phyloP scores from a whole-genome alignment of 2,329 filamentous ascomycete species.

The Fusarium nodosum region DNA sequence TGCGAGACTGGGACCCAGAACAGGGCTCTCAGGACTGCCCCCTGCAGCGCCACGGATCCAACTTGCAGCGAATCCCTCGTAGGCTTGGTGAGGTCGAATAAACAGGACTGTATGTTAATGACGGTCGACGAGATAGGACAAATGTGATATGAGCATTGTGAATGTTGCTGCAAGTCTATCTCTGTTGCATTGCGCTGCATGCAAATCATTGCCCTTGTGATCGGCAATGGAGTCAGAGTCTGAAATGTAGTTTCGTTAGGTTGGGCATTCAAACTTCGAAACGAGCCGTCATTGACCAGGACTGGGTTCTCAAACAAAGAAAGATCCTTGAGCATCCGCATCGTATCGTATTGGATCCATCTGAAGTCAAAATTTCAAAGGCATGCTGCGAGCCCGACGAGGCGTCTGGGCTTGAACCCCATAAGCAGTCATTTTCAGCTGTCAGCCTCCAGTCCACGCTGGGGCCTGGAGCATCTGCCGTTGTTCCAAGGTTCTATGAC shows the following conservation, averaged over 20 bases:
- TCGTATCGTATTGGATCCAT: constrained; percentile 8
- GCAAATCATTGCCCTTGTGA: constrained; percentile 36
- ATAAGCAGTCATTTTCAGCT: constrained; percentile 28
- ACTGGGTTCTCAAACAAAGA: constrained; percentile 30
- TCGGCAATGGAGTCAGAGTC: constrained; percentile 31
- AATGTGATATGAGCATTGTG: constrained; percentile 10
- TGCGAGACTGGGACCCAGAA: constrained; percentile 36
- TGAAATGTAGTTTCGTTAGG: constrained; percentile 18
- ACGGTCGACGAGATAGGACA: constrained; percentile 5
- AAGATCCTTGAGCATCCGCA: constrained; percentile 18
- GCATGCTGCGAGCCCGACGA: constrained; percentile 40
- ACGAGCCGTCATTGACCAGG: constrained; percentile 34
- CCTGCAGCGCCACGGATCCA: constrained; percentile 34
- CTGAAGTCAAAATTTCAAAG: constrained; percentile 20
- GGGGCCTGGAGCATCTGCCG: constrained; percentile 25
- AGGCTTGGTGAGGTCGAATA: constrained; percentile 27
- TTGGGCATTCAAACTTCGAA: constrained; percentile 43
- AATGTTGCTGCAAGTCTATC: constrained; percentile 28
- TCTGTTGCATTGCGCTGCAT: constrained; percentile 27
- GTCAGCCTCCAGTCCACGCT: constrained; percentile 23
- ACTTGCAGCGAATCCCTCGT: constrained; percentile 34
- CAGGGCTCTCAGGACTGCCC: constrained; percentile 37
- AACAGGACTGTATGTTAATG: constrained; percentile 8
- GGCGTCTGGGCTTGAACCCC: constrained; percentile 25
- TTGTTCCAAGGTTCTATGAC: constrained; percentile 33